These are phyloP conservation scores for Sporothrix luriei DNA, from an alignment of 2,329 filamentous ascomycete species.

Conservation along the genomic window DNA sequence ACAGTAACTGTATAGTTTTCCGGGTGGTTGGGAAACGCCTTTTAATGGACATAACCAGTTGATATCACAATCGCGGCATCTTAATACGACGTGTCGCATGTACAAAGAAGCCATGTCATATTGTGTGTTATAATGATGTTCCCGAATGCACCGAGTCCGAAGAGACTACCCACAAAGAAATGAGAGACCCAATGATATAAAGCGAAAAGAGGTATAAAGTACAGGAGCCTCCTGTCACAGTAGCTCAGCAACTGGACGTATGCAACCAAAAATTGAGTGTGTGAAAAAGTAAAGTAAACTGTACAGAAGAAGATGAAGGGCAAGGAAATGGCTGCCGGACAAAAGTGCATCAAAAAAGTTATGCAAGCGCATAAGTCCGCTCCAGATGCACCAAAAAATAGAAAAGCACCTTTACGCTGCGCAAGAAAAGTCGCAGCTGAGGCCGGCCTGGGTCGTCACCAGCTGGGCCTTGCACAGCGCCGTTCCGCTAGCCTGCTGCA, in stretches of 20 bases:
- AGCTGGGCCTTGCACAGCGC: conserved; percentile 34
- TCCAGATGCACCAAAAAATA: neutral
- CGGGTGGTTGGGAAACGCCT: neutral
- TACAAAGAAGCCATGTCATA: conserved; percentile 43
- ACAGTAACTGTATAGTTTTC: neutral
- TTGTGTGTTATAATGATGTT: neutral
- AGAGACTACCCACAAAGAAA: neutral
- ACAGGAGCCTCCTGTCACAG: neutral
- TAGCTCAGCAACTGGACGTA: conserved; percentile 16
- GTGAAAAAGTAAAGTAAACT: neutral
- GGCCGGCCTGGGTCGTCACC: conserved; percentile 31
- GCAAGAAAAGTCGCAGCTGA: conserved; percentile 35
- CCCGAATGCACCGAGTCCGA: neutral
- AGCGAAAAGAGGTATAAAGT: neutral
- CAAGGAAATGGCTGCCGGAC: neutral
- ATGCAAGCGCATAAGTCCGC: neutral
- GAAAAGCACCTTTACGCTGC: neutral
- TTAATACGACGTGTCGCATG: neutral
- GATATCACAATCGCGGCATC: neutral
- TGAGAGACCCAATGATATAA: conserved; percentile 5
- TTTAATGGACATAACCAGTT: neutral
- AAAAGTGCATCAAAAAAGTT: neutral
- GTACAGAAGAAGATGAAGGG: conserved; percentile 19
- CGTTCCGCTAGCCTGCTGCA: conserved; percentile 33
- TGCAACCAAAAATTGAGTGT: neutral